Evolutionary conservation across 2,329 filamentous ascomycete species (phyloP).

Genomic region (Xylariales sp.): DNA sequence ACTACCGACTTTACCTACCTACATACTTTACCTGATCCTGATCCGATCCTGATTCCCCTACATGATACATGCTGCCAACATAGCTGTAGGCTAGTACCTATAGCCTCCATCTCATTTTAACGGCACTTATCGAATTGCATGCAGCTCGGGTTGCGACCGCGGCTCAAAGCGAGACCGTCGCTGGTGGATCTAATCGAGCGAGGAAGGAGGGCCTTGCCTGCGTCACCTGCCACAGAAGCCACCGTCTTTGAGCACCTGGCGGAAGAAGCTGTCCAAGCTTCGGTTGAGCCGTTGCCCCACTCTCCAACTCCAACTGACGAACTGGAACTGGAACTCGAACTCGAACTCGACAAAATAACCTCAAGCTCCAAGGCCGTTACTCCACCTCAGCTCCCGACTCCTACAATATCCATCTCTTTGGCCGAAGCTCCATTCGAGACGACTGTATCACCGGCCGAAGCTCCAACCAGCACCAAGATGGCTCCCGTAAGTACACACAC

Average conservation of each 20-base stretch:
- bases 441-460: constrained; percentile 11
- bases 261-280: constrained; percentile 12
- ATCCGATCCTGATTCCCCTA: too few species aligned
- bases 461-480: constrained; percentile 37
- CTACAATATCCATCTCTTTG: constrained; percentile 14
- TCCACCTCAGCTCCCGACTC: constrained; percentile 24
- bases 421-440: constrained; percentile 17
- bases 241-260: constrained; percentile 2
- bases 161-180: constrained; percentile 47
- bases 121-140: too few species aligned
- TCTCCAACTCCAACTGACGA: constrained; percentile 8
- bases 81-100: too few species aligned
- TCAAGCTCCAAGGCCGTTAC: too few species aligned
- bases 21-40: too few species aligned
- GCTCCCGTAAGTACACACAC: constrained; percentile 44
- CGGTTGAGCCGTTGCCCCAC: constrained; percentile 23
- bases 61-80: too few species aligned
- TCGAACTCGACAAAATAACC: too few species aligned
- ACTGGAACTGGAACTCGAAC: too few species aligned
- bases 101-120: too few species aligned
- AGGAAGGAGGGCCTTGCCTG: constrained; percentile 13
- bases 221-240: constrained; percentile 16
- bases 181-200: constrained; percentile 43
- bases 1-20: too few species aligned
- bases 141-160: constrained; percentile 42